Evolutionary conservation across 495 filamentous ascomycete species (phyloP).

Genomic region (Aspergillus sclerotioniger): DNA sequence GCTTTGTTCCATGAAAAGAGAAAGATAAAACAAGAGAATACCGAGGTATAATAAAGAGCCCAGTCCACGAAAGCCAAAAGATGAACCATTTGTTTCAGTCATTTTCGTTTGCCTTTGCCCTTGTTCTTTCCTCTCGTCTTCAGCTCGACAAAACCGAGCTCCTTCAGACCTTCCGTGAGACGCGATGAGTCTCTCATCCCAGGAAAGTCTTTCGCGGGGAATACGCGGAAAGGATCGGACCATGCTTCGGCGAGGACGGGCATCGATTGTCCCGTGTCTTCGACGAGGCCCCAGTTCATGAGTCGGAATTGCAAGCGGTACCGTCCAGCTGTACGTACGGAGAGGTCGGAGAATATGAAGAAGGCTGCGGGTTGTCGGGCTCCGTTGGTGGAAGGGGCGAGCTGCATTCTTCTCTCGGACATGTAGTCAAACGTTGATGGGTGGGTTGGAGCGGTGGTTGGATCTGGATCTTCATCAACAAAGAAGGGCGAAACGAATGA

Average conservation of each 20-base stretch:
- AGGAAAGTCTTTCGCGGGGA: conserved; percentile 94
- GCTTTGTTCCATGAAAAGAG: too few relatives aligned
- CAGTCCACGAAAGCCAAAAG: background rate
- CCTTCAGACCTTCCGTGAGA: conserved; percentile 40
- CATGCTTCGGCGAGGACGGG: conserved; percentile 65
- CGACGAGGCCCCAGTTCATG: conserved; percentile 59
- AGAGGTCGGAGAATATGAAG: conserved; percentile 94
- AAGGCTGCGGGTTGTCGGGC: conserved; percentile 61
- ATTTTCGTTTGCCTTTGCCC: conserved; percentile 38
- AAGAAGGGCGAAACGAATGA: conserved; percentile 43
- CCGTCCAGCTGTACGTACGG: conserved; percentile 78
- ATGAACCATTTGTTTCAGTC: background rate
- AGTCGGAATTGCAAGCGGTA: conserved; percentile 86
- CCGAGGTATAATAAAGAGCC: background rate
- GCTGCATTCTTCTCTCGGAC: background rate
- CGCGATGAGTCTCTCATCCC: conserved; percentile 69
- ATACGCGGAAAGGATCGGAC: conserved; percentile 83
- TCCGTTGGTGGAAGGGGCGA: conserved; percentile 8
- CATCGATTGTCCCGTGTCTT: conserved; percentile 55
- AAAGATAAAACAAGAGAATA: background rate
- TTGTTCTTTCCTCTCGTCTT: conserved; percentile 46
- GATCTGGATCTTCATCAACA: conserved; percentile 45
- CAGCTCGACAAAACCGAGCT: conserved; percentile 46
- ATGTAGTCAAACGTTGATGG: conserved; percentile 52
- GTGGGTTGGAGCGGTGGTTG: conserved; percentile 58